These are phyloP conservation scores for Pseudisothecium myosuroides DNA, from an alignment of 225 moss, liverwort and hornwort species.

Conservation along the genomic window DNA sequence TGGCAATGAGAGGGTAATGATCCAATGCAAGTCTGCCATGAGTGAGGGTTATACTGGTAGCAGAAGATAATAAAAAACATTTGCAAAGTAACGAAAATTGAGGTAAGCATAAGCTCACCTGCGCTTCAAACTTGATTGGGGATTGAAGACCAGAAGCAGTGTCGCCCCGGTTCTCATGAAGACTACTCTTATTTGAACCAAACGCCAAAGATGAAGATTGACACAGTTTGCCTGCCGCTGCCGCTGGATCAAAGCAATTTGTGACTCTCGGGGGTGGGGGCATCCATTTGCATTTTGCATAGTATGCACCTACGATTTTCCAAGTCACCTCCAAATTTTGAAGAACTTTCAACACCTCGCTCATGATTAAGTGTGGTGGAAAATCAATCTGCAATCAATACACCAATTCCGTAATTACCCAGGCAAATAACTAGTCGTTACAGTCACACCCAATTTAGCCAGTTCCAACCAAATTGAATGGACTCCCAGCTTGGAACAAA, in stretches of 20 bases:
- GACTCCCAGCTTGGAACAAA: not conserved
- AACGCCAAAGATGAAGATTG: slow-evolving; percentile 2
- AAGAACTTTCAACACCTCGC: slow-evolving; percentile 34
- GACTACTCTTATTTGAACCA: not conserved
- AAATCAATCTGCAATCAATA: slow-evolving; percentile 20
- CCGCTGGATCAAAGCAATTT: not conserved
- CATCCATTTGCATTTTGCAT: slow-evolving; percentile 41
- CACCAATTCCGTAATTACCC: not conserved
- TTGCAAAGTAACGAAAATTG: not conserved
- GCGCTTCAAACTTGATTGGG: slow-evolving; percentile 40
- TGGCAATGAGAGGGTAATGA: not conserved
- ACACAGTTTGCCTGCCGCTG: not conserved
- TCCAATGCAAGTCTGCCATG: not conserved
- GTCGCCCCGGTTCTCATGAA: not conserved
- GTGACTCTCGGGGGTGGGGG: slow-evolving; percentile 12
- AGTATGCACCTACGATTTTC: slow-evolving; percentile 44
- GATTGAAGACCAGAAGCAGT: not conserved
- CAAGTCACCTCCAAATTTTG: slow-evolving; percentile 36
- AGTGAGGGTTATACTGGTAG: not conserved
- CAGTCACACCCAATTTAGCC: not conserved
- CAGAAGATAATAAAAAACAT: not conserved
- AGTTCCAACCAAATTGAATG: not conserved
- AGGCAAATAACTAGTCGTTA: not conserved
- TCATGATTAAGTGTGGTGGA: slow-evolving; percentile 33
- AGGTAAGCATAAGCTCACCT: slow-evolving; percentile 4